A percentile compares a stretch with the other conserved stretches of the same genome.
These are phyloP conservation scores for Agroathelia rolfsii DNA, from an alignment of 1,284 basidiomycete species.

Conservation along the genomic window DNA sequence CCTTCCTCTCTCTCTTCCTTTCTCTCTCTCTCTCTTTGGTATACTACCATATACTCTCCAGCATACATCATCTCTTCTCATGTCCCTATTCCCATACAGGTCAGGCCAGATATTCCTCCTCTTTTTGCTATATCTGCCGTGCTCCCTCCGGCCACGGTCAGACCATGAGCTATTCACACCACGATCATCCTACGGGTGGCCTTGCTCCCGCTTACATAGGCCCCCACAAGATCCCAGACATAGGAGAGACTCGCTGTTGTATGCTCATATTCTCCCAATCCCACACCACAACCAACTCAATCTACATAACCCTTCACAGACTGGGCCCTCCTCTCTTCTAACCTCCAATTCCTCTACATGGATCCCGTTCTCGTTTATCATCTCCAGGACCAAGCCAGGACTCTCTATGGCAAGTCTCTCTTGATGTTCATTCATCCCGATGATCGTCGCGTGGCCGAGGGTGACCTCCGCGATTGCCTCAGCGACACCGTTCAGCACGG, in stretches of 20 bases:
- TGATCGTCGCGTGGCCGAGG: slow-evolving; percentile 69
- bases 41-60: slow-evolving; percentile 14
- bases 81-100: no score
- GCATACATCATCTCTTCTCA: no score
- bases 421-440: slow-evolving; percentile 87
- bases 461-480: slow-evolving; percentile 73
- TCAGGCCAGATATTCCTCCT: slow-evolving; percentile 7
- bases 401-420: slow-evolving; percentile 67
- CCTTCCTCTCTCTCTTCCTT: slow-evolving; percentile 13
- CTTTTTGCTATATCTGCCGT: slow-evolving; percentile 11
- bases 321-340: slow-evolving; percentile 64
- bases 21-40: slow-evolving; percentile 9
- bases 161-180: slow-evolving; percentile 11
- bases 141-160: slow-evolving; percentile 12
- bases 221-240: slow-evolving; percentile 35
- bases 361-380: slow-evolving; percentile 80
- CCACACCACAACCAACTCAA: background rate
- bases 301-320: slow-evolving; percentile 28
- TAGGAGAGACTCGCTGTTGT: slow-evolving; percentile 70
- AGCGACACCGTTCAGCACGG: slow-evolving; percentile 79
- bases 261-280: slow-evolving; percentile 25
- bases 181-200: slow-evolving; percentile 20
- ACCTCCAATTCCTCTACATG: slow-evolving; percentile 79
- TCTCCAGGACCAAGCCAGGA: slow-evolving; percentile 60
- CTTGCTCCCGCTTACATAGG: slow-evolving; percentile 12